Base-by-base conservation (phyloP, 2,329 filamentous ascomycete species). In the Colletotrichum lentis region DNA sequence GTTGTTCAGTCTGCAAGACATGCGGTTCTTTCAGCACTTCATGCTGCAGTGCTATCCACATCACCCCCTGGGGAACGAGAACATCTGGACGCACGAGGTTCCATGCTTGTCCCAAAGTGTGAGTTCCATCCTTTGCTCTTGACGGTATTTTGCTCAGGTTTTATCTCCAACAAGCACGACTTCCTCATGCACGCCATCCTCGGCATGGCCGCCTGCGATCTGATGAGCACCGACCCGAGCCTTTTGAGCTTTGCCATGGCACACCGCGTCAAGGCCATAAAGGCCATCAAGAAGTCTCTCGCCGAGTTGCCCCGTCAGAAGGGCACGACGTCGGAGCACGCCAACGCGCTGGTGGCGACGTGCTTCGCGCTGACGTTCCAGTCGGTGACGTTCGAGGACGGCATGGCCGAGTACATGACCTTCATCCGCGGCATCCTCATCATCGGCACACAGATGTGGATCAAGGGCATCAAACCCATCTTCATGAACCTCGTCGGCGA, bases 161-260 rank as follows among this genome's bases (percentile, higher is more conserved):
- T 10, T 35, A 7, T n/a, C n/a, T 3, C 14, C 22, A 24, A 35
- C 31, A 65, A 89, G 84, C 84, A 90, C 71, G 86, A 90, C 64
- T 90, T 88, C 67, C 81, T 91, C 11, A 91, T 92, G 85, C 90
- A 92, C 74, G 88, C 89, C 5, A 88, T 92, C 58, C 83, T 91
- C 0, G 89, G 88, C 14, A 83, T 91, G 68, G 83, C 90, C 1
- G 90, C 90, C 39, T 91, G 89, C 0, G 87, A 91, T 70, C 82
- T 92, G 5, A 83, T 85, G 72, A 77, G 78, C 4, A 76, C 80
- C 0, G 86, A 85, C 66, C 75, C 82, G 1, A 82, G 81, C 67
- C 82, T 91, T 20, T 76, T 84, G 16, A 80, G 84, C 16, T 82
- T 85, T 37, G 89, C 89, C 49, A 86, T 91, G 78, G 80, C 80